Base-by-base conservation (phyloP, 371 early-diverging fungal species). In the Blakeslea trispora region DNA sequence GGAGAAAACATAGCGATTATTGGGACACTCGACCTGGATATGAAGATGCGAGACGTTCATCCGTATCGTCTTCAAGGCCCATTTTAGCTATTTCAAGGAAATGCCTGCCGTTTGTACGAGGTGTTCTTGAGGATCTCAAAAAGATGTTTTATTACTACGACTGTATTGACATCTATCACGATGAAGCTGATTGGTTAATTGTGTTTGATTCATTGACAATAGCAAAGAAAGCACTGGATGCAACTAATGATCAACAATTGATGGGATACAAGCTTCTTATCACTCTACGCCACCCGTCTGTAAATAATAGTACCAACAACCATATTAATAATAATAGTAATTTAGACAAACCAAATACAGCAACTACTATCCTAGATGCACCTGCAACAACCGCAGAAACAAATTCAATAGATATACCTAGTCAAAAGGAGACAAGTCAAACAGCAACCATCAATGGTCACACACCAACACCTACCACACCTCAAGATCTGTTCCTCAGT, bases 171-270 rank as follows among this genome's bases (percentile, higher is more conserved):
- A 70, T 81, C 24, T 79, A 75, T 41, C 76, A 80, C 17, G 80
- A 84, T 61, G 79, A 74, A 10, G 76, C 78, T n/a, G 74, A 81
- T 46, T 84, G 84, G 84, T 71, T 75, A 43, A 73, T 82, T 19
- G 76, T 80, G 1, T 84, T 84, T 55, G 81, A 79, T 34, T 82
- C 84, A 7, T 31, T 73, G 7, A 71, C 67, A n/a, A 67, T 75
- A 8, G 84, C 82, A 14, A 74, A 74, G 40, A 71, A 67, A 37
- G 82, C 80, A 13, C 68, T 75, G 50, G 69, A 72, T 21, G 77
- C 77, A 21, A 61, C 71, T 14, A 62, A 74, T 23, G 68, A 74
- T 37, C 75, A 77, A 31, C 63, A 67, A 17, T 40, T 79, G 45
- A 65, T 79, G 62, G 82, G 81, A 1, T 71, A 82, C 45, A 70